Evolutionary conservation across 2,329 filamentous ascomycete genomes (phyloP), one percentile per base, ranked within the genome.

Genomic region (Arthrocladium fulminans): DNA sequence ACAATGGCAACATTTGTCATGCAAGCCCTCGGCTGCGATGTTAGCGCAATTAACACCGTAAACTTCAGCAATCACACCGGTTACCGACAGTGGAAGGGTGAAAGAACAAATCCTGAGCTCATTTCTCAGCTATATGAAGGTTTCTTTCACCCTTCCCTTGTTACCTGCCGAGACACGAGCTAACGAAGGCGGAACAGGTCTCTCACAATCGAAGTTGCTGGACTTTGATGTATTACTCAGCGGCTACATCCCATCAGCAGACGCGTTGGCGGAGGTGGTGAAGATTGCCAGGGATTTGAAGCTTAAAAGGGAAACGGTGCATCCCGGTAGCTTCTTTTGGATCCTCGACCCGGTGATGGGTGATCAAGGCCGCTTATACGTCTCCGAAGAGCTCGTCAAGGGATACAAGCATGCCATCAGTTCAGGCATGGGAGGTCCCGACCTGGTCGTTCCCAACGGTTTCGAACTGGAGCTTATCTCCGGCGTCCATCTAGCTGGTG

Each of bases 41-140:
- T 96, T 5, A 85, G 88, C 7, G 87, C 88, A 2, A 76, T 98
- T 60, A 96, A 98, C 65, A 98, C 92, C 0, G 92, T 98, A 5
- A 86, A 98, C 61, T 98, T 96, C 72, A 97, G 90, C 66, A 98
- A 98, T 61, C 92, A 98, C 65, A 90, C 89, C 1, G 92, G 87
- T 37, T 98, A 98, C 67, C 76, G 79, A 50, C 88, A 92, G 67
- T 84, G 88, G 71, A 90, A 84, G 60, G 92, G 92, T 52, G 89
- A 86, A 24, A 83, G 81, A 56, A 83, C 86, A 1, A 82, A 86
- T 0, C 86, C 90, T 2, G 71, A 83, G 54, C 87, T 97, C 66
- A 90, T 98, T 52, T 73, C 75, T 38, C 84, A 89, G 43, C 75
- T 98, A 2, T 98, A 89, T 68, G 73, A 83, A 29, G 92, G n/a